These are phyloP conservation scores for Leccinum solheimii DNA, from an alignment of 1,284 basidiomycete species.

Conservation along the genomic window DNA sequence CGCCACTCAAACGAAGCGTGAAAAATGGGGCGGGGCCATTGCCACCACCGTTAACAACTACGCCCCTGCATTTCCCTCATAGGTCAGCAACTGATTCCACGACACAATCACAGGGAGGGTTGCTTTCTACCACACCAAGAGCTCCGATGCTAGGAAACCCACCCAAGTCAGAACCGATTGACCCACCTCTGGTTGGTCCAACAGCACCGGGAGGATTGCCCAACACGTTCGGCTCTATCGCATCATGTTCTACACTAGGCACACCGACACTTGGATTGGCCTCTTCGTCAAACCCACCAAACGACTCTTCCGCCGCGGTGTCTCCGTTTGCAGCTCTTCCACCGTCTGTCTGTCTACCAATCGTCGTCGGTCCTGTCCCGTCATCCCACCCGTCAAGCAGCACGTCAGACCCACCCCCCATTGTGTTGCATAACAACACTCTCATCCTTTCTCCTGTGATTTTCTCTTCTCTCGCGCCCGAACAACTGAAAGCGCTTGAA, in stretches of 20 bases:
- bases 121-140: constrained; percentile 11
- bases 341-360: constrained; percentile 50
- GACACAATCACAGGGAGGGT: constrained; percentile 4
- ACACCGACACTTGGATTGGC: constrained; percentile 3
- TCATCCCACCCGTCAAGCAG: constrained; percentile 41
- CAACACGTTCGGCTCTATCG: background rate
- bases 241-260: constrained; percentile 2
- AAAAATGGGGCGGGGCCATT: constrained; percentile 57
- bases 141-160: background rate
- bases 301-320: constrained; percentile 10
- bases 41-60: constrained; percentile 65
- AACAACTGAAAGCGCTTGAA: constrained; percentile 76
- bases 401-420: constrained; percentile 58
- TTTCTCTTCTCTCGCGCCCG: constrained; percentile 75
- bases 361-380: constrained; percentile 60
- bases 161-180: constrained; percentile 8
- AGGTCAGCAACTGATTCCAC: constrained; percentile 15
- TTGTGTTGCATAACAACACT: constrained; percentile 83
- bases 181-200: constrained; percentile 3
- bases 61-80: constrained; percentile 46
- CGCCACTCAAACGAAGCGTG: constrained; percentile 63
- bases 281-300: constrained; percentile 5
- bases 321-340: constrained; percentile 29
- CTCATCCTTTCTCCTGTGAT: constrained; percentile 84
- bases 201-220: background rate